These are phyloP conservation scores for Moniliella sp. DNA, from an alignment of 1,284 basidiomycete genomes.

Conservation along the genomic window DNA sequence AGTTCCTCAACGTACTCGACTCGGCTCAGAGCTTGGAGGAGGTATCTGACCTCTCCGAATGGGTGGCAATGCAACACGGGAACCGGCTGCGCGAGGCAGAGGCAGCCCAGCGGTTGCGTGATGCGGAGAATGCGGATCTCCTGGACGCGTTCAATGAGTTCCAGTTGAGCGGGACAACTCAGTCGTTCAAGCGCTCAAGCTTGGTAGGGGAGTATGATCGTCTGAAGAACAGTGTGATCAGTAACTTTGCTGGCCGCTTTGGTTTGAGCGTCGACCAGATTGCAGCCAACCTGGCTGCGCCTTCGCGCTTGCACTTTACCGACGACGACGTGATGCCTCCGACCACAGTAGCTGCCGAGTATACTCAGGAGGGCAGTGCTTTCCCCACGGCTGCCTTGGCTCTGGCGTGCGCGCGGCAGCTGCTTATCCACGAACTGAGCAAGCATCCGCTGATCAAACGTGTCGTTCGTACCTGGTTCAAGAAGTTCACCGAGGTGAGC, in stretches of 20 bases:
- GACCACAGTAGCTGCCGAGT: background rate
- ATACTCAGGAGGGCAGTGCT: background rate
- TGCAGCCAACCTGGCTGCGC: constrained; percentile 47
- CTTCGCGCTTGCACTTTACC: constrained; percentile 37
- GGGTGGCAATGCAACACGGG: constrained; percentile 61
- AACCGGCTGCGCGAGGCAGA: constrained; percentile 30
- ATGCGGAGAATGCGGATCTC: too few relatives aligned
- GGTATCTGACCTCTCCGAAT: constrained; percentile 73
- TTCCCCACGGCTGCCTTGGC: constrained; percentile 10
- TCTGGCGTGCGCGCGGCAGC: constrained; percentile 46
- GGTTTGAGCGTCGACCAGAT: constrained; percentile 58
- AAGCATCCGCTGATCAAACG: constrained; percentile 73
- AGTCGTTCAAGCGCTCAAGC: constrained; percentile 59
- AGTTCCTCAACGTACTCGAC: constrained; percentile 18
- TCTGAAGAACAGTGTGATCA: constrained; percentile 54
- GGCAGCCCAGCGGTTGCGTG: constrained; percentile 1
- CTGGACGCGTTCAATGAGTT: constrained; percentile 25
- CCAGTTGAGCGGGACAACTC: constrained; percentile 16
- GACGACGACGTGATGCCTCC: constrained; percentile 38
- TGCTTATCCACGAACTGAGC: constrained; percentile 68
- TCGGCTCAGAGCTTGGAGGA: constrained; percentile 49
- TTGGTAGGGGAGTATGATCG: constrained; percentile 67
- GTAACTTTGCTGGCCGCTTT: constrained; percentile 56
- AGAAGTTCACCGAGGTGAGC: constrained; percentile 53
- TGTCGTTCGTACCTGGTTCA: constrained; percentile 60